These are phyloP conservation scores for Cephaloascus albidus DNA, from an alignment of 805 yeast genomes.

Conservation along the genomic window DNA sequence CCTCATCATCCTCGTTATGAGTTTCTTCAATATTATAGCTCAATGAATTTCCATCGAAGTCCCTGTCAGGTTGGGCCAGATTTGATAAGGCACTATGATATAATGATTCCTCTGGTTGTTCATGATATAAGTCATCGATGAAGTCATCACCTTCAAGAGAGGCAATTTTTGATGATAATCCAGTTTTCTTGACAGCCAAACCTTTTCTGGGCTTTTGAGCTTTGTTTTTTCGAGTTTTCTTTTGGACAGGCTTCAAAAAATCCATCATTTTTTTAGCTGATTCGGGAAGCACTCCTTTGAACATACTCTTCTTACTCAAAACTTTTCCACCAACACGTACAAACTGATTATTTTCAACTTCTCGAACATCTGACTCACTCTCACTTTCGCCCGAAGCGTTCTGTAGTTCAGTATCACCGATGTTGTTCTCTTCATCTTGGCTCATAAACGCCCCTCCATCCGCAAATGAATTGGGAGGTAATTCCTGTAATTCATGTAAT, in stretches of 20 bases:
- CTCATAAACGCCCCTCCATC: neutral
- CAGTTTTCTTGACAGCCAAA: conserved; percentile 20
- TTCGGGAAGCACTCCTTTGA: conserved; percentile 28
- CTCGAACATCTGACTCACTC: conserved; percentile 8
- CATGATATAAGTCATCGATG: too few species aligned
- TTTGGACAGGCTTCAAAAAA: neutral
- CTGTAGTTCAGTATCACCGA: too few species aligned
- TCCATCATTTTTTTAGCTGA: conserved; percentile 18
- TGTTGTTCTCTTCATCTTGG: neutral
- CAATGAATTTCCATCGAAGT: too few species aligned
- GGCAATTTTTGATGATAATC: conserved; percentile 1
- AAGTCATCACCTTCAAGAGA: too few species aligned
- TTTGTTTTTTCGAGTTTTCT: conserved; percentile 5
- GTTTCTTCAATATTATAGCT: too few species aligned
- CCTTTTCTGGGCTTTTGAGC: conserved; percentile 23
- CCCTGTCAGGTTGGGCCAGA: too few species aligned
- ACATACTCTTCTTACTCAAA: conserved; percentile 17
- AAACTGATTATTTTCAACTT: too few species aligned
- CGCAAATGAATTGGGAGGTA: too few species aligned
- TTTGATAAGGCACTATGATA: too few species aligned
- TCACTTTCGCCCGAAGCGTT: neutral
- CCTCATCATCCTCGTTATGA: too few species aligned
- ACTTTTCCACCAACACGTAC: conserved; percentile 17
- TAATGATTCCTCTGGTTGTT: too few species aligned
- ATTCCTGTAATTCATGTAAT: neutral